These are phyloP conservation scores for Xerocomellus chrysenteron DNA, from an alignment of 768 basidiomycete genomes.

Conservation along the genomic window DNA sequence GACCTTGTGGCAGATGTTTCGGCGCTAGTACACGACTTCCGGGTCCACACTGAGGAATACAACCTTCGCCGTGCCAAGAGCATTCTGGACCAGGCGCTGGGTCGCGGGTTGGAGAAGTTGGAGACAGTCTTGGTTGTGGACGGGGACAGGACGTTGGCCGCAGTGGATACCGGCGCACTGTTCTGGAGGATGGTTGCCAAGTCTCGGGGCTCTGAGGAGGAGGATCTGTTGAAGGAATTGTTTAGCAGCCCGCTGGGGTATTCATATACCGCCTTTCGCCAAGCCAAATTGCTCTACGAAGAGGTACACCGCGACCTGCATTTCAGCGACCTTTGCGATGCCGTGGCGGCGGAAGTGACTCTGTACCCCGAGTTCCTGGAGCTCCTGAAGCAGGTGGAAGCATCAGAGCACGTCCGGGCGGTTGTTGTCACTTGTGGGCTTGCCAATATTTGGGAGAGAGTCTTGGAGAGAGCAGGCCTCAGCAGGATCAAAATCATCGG, in stretches of 20 bases:
- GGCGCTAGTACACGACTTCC: constrained; percentile 8
- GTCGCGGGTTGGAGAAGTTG: constrained; percentile 11
- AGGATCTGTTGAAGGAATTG: constrained; percentile 9
- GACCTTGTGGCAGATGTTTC: constrained; percentile 15
- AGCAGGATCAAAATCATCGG: constrained; percentile 12
- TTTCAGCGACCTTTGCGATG: constrained; percentile 14
- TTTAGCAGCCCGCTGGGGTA: constrained; percentile 14
- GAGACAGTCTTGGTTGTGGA: constrained; percentile 13
- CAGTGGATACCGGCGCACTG: constrained; percentile 9
- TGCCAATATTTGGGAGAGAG: constrained; percentile 7
- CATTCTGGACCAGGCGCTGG: constrained; percentile 14
- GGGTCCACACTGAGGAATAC: constrained; percentile 12
- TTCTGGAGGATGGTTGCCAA: constrained; percentile 13
- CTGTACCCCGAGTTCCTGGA: constrained; percentile 15
- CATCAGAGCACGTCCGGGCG: constrained; percentile 16
- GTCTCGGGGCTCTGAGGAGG: constrained; percentile 13
- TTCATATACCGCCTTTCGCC: constrained; percentile 13
- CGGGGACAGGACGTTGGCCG: constrained; percentile 12
- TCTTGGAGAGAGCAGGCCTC: constrained; percentile 17
- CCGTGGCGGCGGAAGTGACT: constrained; percentile 13
- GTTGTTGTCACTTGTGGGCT: constrained; percentile 16
- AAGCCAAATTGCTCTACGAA: constrained; percentile 11
- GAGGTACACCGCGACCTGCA: constrained; percentile 11
- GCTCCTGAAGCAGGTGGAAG: constrained; percentile 18
- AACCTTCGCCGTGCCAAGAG: constrained; percentile 14